Conservation (phyloP, 495 filamentous ascomycete species). For the Podospora didyma region DNA sequence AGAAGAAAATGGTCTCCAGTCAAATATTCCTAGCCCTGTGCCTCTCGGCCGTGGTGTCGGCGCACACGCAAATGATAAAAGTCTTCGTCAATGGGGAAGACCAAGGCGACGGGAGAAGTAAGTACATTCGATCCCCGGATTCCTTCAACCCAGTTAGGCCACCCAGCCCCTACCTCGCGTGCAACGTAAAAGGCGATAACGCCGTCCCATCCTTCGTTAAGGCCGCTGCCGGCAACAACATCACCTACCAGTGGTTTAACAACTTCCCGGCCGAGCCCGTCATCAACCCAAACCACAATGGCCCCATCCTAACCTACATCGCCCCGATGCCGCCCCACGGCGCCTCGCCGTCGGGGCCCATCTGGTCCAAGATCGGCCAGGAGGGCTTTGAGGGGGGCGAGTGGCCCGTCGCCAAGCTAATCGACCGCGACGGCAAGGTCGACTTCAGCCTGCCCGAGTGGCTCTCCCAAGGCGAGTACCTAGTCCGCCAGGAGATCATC, state of each 20-base stretch:
- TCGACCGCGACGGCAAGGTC: slow-evolving; percentile 43
- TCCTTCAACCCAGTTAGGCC: slow-evolving; percentile 26
- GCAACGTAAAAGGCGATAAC: slow-evolving; percentile 35
- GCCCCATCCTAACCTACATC: slow-evolving; percentile 45
- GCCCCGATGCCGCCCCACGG: no score
- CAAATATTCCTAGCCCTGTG: background rate
- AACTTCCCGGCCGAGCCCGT: slow-evolving; percentile 46
- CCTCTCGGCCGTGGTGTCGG: slow-evolving; percentile 13
- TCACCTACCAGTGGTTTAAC: slow-evolving; percentile 46
- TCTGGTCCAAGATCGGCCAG: slow-evolving; percentile 50
- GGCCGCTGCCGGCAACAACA: slow-evolving; percentile 34
- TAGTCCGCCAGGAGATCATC: slow-evolving; percentile 34
- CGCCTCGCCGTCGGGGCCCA: slow-evolving; percentile 25
- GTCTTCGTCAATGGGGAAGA: slow-evolving; percentile 40
- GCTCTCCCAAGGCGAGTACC: slow-evolving; percentile 33
- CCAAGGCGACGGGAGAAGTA: slow-evolving; percentile 34
- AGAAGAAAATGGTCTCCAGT: no score
- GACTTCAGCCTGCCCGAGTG: slow-evolving; percentile 33
- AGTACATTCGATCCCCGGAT: slow-evolving; percentile 40
- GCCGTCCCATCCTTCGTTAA: slow-evolving; percentile 29
- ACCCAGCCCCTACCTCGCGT: no score
- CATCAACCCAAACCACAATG: slow-evolving; percentile 43
- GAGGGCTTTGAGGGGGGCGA: slow-evolving; percentile 30
- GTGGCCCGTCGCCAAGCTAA: slow-evolving; percentile 40
- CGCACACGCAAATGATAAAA: slow-evolving; percentile 38